Evolutionary conservation across 495 filamentous ascomycete species (phyloP), one percentile per base, ranked within the genome.

Genomic region (Tetracladium marchalianum): DNA sequence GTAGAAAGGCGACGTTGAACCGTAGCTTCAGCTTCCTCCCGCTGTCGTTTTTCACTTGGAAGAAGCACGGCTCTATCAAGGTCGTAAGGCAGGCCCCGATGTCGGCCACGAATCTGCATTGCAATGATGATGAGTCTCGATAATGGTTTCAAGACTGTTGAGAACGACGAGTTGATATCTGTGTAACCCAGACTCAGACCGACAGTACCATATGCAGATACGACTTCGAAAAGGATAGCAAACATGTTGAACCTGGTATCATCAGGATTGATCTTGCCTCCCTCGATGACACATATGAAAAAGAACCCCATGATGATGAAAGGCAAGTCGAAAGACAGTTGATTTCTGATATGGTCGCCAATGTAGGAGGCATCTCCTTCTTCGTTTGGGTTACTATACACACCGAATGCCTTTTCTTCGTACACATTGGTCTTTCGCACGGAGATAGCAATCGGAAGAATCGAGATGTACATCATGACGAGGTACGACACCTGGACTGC

Each of bases 391-490:
- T 55, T 57, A 37, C 57, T 63, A 56, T 86, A 96, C 16, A 97
- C 76, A 1, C 90, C 90, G 9, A 97, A 75, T 44, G 85, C 90
- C 55, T 84, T 84, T 60, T 97, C 90, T 63, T 97, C 90, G 69
- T 97, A 97, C 9, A 95, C 90, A 62, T 97, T 97, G 32, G 90
- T 96, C 42, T 86, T 76, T 47, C 90, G 84, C 55, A 96, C 79
- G 22, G 84, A 90, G 47, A 97, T 95, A 51, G 90, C 90, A 54
- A 96, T 90, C 19, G 90, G 90, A 55, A 94, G 87, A 35, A 95
- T 86, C 39, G 90, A 95, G 51, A 97, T 97, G 62, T 97, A 97
- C 90, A 97, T 97, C 90, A 97, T 97, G 64, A 97, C 80, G 64
- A 95, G 64, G 67, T 95, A 96, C 13, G 88, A 95, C 4, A 92